A percentile compares a stretch with the other conserved stretches of the same genome.
Conservation (phyloP, 129 eudicot genomes). For the Arctium minus region DNA sequence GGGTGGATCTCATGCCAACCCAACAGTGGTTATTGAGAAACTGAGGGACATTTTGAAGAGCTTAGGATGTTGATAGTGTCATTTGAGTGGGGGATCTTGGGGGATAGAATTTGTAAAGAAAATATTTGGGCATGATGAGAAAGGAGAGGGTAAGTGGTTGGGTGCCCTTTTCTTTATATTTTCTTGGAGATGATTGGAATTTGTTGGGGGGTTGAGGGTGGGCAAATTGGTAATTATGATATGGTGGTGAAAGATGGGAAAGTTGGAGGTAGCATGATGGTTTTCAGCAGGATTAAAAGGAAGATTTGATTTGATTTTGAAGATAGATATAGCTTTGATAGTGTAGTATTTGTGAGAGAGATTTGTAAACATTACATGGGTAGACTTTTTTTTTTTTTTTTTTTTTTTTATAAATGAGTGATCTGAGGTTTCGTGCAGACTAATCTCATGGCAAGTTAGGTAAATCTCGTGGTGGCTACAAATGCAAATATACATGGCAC, state of each 20-base stretch:
- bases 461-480: no score
- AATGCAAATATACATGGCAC: no score
- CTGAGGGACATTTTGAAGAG: slow-evolving; percentile 58
- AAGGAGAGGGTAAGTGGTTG: not conserved
- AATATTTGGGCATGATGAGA: not conserved
- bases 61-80: slow-evolving; percentile 53
- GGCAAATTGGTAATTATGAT: not conserved
- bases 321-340: not conserved
- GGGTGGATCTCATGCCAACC: slow-evolving; percentile 53
- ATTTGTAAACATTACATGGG: not conserved
- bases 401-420: not conserved
- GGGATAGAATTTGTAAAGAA: not conserved
- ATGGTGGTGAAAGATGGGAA: not conserved
- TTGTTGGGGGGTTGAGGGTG: not conserved
- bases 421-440: not conserved
- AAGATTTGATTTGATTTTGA: not conserved
- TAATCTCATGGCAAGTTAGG: not conserved
- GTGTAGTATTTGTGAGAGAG: not conserved
- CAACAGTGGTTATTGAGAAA: slow-evolving; percentile 44
- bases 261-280: not conserved
- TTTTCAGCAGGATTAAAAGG: no score
- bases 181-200: not conserved
- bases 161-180: not conserved
- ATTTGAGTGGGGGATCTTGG: not conserved
- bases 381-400: not conserved